These are phyloP conservation scores for Fusarium chlamydosporum DNA, from an alignment of 2,329 filamentous ascomycete genomes.

Conservation along the genomic window DNA sequence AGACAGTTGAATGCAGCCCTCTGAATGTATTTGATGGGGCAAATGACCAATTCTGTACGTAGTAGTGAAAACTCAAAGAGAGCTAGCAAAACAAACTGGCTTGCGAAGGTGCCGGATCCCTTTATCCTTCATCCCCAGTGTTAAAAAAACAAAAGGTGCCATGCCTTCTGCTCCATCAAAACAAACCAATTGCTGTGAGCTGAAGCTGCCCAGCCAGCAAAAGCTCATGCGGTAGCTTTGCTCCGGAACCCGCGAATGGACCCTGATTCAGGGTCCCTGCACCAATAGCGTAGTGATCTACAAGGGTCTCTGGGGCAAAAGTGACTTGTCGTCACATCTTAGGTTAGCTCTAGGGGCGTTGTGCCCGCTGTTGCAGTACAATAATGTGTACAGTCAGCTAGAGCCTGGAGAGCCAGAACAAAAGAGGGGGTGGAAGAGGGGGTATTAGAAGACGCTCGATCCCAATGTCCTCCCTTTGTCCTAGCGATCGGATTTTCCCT, in stretches of 20 bases:
- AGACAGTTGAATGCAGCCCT: background rate
- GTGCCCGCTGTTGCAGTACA: too few relatives aligned
- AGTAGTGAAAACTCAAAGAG: background rate
- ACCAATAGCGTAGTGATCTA: conserved; percentile 22
- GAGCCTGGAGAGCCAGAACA: background rate
- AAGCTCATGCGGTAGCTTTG: conserved; percentile 1
- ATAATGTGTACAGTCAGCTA: background rate
- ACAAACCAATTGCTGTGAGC: conserved; percentile 1
- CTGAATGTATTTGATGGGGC: background rate
- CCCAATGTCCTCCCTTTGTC: conserved; percentile 11
- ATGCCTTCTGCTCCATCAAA: background rate
- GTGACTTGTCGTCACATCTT: conserved; percentile 3
- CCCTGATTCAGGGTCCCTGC: conserved; percentile 34
- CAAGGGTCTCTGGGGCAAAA: conserved; percentile 15
- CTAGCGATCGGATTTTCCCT: conserved; percentile 3
- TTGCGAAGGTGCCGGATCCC: conserved; percentile 5
- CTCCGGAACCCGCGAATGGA: conserved; percentile 32
- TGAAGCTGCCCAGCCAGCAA: background rate
- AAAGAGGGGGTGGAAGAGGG: conserved; percentile 1
- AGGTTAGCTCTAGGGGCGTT: background rate
- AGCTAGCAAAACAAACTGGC: background rate
- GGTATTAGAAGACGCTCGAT: conserved; percentile 32
- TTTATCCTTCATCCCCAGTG: background rate
- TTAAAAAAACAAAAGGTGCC: background rate
- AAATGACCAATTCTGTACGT: background rate